Evolutionary conservation across 2,329 filamentous ascomycete genomes (phyloP).

Genomic region (Xylariomycetidae sp.): DNA sequence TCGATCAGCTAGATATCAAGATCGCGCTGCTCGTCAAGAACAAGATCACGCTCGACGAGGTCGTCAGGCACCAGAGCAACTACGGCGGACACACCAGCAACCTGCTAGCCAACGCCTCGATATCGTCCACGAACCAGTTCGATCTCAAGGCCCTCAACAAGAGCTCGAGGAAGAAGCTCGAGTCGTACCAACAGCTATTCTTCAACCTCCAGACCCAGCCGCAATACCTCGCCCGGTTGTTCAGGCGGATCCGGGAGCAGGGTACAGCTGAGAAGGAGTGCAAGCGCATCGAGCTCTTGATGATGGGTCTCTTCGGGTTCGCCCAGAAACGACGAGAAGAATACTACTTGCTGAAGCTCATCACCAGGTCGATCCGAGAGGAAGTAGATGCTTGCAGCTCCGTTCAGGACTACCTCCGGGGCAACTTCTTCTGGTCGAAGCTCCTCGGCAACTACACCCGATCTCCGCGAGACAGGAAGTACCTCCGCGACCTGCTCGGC

Average conservation of each 20-base stretch:
- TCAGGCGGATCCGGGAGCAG: conserved; percentile 76
- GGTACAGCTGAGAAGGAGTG: conserved; percentile 86
- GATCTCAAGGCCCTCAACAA: conserved; percentile 98
- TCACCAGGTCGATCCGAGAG: conserved; percentile 76
- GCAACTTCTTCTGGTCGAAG: conserved; percentile 90
- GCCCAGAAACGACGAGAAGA: conserved; percentile 96
- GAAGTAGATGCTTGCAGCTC: conserved; percentile 71
- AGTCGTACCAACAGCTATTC: conserved; percentile 96
- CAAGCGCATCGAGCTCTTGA: conserved; percentile 85
- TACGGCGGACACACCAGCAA: conserved; percentile 86
- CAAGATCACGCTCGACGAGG: conserved; percentile 97
- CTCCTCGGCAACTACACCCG: conserved; percentile 83
- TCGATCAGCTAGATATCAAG: conserved; percentile 97
- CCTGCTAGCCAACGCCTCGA: conserved; percentile 81
- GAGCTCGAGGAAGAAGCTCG: conserved; percentile 88
- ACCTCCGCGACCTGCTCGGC: conserved; percentile 79
- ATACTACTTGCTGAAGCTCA: conserved; percentile 89
- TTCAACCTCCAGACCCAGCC: conserved; percentile 96
- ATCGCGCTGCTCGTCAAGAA: conserved; percentile 98
- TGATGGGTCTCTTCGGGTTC: conserved; percentile 96
- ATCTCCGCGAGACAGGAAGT: conserved; percentile 88
- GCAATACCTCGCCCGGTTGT: conserved; percentile 85
- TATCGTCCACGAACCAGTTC: conserved; percentile 85
- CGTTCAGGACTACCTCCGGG: conserved; percentile 80
- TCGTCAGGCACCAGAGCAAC: conserved; percentile 93